Evolutionary conservation across 495 filamentous ascomycete genomes (phyloP).

Genomic region (Echria macrotheca): DNA sequence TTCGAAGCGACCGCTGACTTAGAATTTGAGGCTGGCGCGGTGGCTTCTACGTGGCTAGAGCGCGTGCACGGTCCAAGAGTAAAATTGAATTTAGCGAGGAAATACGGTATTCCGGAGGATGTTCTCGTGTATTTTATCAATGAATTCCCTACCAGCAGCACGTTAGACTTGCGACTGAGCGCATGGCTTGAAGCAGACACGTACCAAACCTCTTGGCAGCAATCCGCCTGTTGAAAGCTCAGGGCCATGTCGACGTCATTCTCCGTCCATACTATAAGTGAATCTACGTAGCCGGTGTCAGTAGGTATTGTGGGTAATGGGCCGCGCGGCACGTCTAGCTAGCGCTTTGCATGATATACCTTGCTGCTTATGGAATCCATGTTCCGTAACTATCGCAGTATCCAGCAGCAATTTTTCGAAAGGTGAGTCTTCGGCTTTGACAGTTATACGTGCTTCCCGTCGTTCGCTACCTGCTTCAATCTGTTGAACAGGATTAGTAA

Average conservation of each 20-base stretch:
- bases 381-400: conserved; percentile 85
- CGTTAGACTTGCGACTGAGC: no score
- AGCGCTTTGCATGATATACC: no score
- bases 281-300: no score
- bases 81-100: no score
- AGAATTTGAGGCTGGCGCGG: no score
- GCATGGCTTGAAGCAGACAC: no score
- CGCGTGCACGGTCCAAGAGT: no score
- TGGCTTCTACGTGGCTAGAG: no score
- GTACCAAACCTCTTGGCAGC: conserved; percentile 90
- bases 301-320: neutral
- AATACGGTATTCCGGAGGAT: no score
- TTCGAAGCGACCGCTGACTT: no score
- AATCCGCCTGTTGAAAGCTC: conserved; percentile 96
- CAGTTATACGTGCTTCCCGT: conserved; percentile 78
- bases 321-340: neutral
- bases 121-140: no score
- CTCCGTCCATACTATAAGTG: conserved; percentile 97
- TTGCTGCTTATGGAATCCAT: conserved; percentile 98
- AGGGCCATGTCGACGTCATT: conserved; percentile 92
- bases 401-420: conserved; percentile 78
- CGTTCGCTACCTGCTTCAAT: conserved; percentile 37
- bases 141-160: no score
- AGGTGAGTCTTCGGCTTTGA: conserved; percentile 89
- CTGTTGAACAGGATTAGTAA: conserved; percentile 26